Percentiles rank a stretch among this genome's conserved stretches.
Conservation (phyloP, 495 filamentous ascomycete genomes). For the Aspergillus bertholletiae region DNA sequence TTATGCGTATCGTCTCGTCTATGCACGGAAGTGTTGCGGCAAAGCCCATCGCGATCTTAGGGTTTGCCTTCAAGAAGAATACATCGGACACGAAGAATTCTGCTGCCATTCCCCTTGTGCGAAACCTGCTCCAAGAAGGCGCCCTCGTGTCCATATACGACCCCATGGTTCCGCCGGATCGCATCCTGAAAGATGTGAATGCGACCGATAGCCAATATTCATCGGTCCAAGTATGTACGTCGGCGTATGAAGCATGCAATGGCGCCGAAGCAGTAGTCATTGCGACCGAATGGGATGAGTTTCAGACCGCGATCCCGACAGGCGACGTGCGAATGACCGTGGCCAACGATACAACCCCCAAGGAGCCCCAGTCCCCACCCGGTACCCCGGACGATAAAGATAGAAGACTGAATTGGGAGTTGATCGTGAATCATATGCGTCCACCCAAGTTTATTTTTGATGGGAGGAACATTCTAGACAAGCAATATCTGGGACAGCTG, state of each 20-base stretch:
- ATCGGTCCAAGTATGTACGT: background rate
- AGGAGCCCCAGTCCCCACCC: background rate
- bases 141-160: slow-evolving; percentile 67
- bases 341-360: background rate
- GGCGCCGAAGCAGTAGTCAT: slow-evolving; percentile 29
- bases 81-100: slow-evolving; percentile 71
- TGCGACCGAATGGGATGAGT: slow-evolving; percentile 29
- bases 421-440: slow-evolving; percentile 50
- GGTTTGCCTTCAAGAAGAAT: slow-evolving; percentile 76
- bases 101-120: slow-evolving; percentile 63
- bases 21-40: slow-evolving; percentile 63
- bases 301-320: slow-evolving; percentile 6
- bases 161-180: slow-evolving; percentile 52
- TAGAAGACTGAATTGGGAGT: slow-evolving; percentile 50
- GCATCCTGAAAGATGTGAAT: slow-evolving; percentile 32
- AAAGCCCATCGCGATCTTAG: slow-evolving; percentile 69
- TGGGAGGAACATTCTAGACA: slow-evolving; percentile 62
- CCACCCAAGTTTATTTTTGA: slow-evolving; percentile 69
- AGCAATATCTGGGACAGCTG: slow-evolving; percentile 44
- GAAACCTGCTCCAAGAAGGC: slow-evolving; percentile 56
- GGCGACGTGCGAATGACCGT: background rate
- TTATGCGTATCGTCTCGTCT: slow-evolving; percentile 51
- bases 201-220: slow-evolving; percentile 1
- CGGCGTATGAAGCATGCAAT: slow-evolving; percentile 33
- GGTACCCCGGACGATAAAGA: too few species aligned